Base-by-base conservation (phyloP, 169 alveolate genomes). In the Eimeria sp. region DNA sequence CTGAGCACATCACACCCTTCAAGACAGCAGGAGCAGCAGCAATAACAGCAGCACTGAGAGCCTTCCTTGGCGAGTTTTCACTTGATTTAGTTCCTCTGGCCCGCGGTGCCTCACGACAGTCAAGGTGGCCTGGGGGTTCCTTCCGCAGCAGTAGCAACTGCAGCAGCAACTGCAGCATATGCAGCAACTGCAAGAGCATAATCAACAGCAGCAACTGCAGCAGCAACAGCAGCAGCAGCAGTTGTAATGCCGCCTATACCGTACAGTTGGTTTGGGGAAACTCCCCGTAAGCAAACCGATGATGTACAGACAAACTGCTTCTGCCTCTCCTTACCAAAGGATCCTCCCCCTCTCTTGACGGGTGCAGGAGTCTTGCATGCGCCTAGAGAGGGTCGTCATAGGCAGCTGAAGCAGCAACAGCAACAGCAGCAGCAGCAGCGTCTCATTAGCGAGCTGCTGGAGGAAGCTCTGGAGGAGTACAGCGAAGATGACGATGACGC, bases 391-490 rank as follows among this genome's bases (percentile, higher is more conserved):
- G 63, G 43, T 22, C 93, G 82, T 65, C 82, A 25, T 72, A 51
- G 72, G 22, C 90, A 82, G 90, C 87, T 20, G 87, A 43, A 34
- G 65, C 65, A 54, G 73, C n/a, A n/a, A n/a, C 90, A 82, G 72
- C 80, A 61, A 34, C 92, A 84, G 92, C 72, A 84, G 76, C 93
- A 57, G 80, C 75, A 83, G 76, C 91, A 83, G 76, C 91, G 65
- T 13, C 93, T 30, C 61, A 27, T 86, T 40, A 86, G 80, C 45
- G 58, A 86, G 78, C 25, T 86, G 43, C 82, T 86, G 4, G 61
- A 61, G 63, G 93, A 86, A 82, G 80, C 80, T 86, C 93, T 86
- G 49, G 80, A 86, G 22, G 93, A 86, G 30, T 57, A 20, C 65
- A 57, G 61, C 34, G 93, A 86, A n/a, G 93, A 86, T 20, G 76